A percentile compares a stretch with the other conserved stretches of the same genome.
Conservation (phyloP, 1,284 basidiomycete species). For the Naganishia sp. region DNA sequence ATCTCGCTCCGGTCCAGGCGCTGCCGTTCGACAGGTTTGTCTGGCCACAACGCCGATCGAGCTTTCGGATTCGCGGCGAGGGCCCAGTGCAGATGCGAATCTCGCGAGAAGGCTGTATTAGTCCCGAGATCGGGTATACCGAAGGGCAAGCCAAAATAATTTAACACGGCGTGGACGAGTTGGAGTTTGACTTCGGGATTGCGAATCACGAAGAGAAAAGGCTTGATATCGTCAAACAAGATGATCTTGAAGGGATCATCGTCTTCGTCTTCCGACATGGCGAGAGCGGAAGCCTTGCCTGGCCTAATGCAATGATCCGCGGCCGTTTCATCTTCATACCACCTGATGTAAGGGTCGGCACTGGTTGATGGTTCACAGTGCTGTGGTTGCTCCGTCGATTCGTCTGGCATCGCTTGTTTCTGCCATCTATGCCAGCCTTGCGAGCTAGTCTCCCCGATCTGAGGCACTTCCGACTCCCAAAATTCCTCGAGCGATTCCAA, state of each 20-base stretch:
- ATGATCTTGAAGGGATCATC: slow-evolving; percentile 77
- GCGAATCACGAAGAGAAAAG: slow-evolving; percentile 66
- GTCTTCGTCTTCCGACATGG: slow-evolving; percentile 59
- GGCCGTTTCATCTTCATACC: slow-evolving; percentile 65
- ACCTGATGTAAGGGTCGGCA: slow-evolving; percentile 67
- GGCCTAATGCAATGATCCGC: slow-evolving; percentile 53
- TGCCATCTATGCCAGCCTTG: slow-evolving; percentile 51
- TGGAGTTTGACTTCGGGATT: slow-evolving; percentile 61
- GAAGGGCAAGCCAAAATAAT: slow-evolving; percentile 68
- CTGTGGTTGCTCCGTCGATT: slow-evolving; percentile 26
- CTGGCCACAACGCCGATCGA: slow-evolving; percentile 10
- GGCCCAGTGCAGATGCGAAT: slow-evolving; percentile 49
- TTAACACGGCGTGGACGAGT: slow-evolving; percentile 74
- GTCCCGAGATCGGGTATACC: slow-evolving; percentile 53
- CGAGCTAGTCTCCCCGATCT: slow-evolving; percentile 55
- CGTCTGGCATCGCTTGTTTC: slow-evolving; percentile 11
- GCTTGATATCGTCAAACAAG: slow-evolving; percentile 74
- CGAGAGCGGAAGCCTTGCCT: slow-evolving; percentile 59
- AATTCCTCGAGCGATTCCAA: slow-evolving; percentile 55
- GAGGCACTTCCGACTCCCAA: slow-evolving; percentile 57
- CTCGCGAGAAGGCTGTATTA: slow-evolving; percentile 46
- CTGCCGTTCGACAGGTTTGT: neutral
- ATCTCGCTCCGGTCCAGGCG: slow-evolving; percentile 1
- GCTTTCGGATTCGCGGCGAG: slow-evolving; percentile 9
- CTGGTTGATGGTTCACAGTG: neutral